A percentile compares a stretch with the other conserved stretches of the same genome.
Evolutionary conservation across 2,329 filamentous ascomycete genomes (phyloP).

Genomic region (Neonectria punicea): DNA sequence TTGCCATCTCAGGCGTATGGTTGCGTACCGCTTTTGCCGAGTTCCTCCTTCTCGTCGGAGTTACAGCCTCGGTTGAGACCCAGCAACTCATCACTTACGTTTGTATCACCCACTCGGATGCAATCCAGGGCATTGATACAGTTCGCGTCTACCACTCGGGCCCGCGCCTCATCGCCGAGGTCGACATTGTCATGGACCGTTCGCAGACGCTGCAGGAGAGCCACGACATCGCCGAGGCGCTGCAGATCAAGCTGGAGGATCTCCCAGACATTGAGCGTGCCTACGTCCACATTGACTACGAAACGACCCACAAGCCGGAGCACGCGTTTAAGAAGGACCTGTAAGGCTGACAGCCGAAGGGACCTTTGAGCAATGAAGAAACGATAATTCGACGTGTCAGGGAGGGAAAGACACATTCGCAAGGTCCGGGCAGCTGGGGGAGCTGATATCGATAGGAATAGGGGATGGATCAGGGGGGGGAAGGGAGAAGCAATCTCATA

Average conservation of each 20-base stretch:
- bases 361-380: slow-evolving; percentile 11
- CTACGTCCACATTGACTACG: slow-evolving; percentile 97
- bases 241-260: slow-evolving; percentile 94
- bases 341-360: slow-evolving; percentile 43
- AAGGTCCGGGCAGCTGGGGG: not conserved
- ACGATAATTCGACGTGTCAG: not conserved
- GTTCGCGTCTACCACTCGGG: slow-evolving; percentile 94
- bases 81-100: slow-evolving; percentile 93
- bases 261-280: slow-evolving; percentile 92
- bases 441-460: not conserved
- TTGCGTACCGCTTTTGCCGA: slow-evolving; percentile 85
- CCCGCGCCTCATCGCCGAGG: slow-evolving; percentile 89
- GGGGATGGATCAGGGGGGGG: not conserved
- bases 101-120: slow-evolving; percentile 88
- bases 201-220: slow-evolving; percentile 77
- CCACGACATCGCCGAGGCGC: slow-evolving; percentile 92
- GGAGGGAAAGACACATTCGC: not conserved
- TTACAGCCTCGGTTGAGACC: slow-evolving; percentile 84
- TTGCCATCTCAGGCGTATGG: slow-evolving; percentile 84
- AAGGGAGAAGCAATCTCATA: slow-evolving; percentile 1
- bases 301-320: slow-evolving; percentile 94
- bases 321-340: slow-evolving; percentile 73
- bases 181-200: slow-evolving; percentile 94
- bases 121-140: slow-evolving; percentile 89
- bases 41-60: slow-evolving; percentile 91